A percentile compares a stretch with the other conserved stretches of the same genome.
Evolutionary conservation across 2,329 filamentous ascomycete genomes (phyloP).

Genomic region (Talaromyces sp.): DNA sequence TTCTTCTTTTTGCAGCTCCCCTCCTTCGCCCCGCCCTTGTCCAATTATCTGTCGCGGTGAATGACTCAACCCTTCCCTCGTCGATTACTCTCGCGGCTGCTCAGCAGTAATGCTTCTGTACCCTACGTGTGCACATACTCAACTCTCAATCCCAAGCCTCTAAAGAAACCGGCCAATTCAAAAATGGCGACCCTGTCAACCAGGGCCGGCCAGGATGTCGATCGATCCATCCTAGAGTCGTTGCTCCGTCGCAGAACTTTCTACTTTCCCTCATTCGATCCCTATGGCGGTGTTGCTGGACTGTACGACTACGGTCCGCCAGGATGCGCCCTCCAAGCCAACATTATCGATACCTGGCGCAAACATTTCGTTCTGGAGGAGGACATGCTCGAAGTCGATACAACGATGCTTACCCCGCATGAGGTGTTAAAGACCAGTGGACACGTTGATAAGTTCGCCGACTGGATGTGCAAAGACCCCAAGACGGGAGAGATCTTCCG

Average conservation of each 20-base stretch:
- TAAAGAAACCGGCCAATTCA: conserved; percentile 33
- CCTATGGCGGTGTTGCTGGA: conserved; percentile 84
- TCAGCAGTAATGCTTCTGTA: conserved; percentile 26
- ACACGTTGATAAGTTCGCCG: conserved; percentile 96
- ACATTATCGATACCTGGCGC: conserved; percentile 84
- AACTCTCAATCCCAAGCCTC: conserved; percentile 25
- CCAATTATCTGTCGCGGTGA: conserved; percentile 24
- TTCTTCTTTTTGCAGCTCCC: background rate
- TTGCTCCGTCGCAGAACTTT: conserved; percentile 86
- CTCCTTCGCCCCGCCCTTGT: conserved; percentile 11
- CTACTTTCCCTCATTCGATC: conserved; percentile 93
- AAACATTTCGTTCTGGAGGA: conserved; percentile 92
- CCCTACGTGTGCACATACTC: conserved; percentile 38
- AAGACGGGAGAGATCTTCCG: conserved; percentile 96
- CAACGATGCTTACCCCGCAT: conserved; percentile 87
- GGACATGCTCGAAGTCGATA: conserved; percentile 94
- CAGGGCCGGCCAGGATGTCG: conserved; percentile 84
- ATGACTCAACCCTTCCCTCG: conserved; percentile 41
- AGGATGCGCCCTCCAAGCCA: conserved; percentile 79
- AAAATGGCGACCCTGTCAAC: conserved; percentile 66
- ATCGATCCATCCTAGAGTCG: conserved; percentile 75
- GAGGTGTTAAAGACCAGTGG: conserved; percentile 93
- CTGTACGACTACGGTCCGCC: conserved; percentile 93
- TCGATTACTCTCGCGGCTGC: conserved; percentile 36
- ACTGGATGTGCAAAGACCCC: conserved; percentile 99